Percentiles rank a stretch among this genome's conserved stretches.
Evolutionary conservation across 176 grass and related monocot genomes (phyloP).

Genomic region (Phoenix roebelenii): DNA sequence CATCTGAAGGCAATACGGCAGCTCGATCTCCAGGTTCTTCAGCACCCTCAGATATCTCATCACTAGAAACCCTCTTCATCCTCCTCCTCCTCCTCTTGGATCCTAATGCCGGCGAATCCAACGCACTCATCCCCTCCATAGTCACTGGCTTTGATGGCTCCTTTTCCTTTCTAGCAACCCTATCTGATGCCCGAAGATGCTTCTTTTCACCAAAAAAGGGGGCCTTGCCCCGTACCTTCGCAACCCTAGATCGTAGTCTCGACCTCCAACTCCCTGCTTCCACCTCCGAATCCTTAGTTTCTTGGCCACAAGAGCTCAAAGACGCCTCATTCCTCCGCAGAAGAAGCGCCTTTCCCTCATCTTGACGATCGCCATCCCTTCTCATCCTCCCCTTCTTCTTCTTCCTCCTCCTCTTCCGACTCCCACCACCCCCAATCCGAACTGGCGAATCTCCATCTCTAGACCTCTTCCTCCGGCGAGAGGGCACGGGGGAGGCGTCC

Average conservation of each 20-base stretch:
- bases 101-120: not conserved
- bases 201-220: not conserved
- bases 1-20: conserved; percentile 32
- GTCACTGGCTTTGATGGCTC: not conserved
- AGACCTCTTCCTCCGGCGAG: conserved; percentile 41
- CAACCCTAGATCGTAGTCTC: conserved; percentile 62
- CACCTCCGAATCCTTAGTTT: conserved; percentile 4
- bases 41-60: conserved; percentile 8
- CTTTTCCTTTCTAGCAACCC: conserved; percentile 4
- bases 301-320: conserved; percentile 14
- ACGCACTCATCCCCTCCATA: not conserved
- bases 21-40: conserved; percentile 34
- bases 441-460: conserved; percentile 21
- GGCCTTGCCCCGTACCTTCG: conserved; percentile 27
- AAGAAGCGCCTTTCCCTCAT: conserved; percentile 2
- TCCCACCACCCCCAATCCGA: conserved; percentile 15
- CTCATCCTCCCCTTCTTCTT: conserved; percentile 12
- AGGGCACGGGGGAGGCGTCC: conserved; percentile 65
- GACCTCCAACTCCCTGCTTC: conserved; percentile 43
- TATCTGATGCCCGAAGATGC: conserved; percentile 9
- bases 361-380: not conserved
- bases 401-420: conserved; percentile 31
- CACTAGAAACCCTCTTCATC: conserved; percentile 6
- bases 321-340: conserved; percentile 13
- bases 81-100: conserved; percentile 19